phyloP scores from a whole-genome alignment of 2,329 filamentous ascomycete species.

The Colletotrichum spaethianum region DNA sequence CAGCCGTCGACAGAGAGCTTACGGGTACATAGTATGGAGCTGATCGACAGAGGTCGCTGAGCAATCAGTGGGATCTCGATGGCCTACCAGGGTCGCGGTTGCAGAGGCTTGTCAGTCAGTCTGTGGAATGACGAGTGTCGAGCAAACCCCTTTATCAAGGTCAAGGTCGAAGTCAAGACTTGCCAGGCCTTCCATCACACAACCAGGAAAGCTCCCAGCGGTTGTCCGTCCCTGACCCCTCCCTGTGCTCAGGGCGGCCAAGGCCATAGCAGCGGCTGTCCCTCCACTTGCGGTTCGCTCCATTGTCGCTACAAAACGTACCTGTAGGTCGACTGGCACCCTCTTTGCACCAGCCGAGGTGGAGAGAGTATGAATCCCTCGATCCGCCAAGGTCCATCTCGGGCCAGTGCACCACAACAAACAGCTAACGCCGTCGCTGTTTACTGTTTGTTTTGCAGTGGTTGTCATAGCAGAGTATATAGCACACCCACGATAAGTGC shows the following conservation, averaged over 20 bases:
- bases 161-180: neutral
- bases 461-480: constrained; percentile 26
- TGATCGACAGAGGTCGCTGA: constrained; percentile 19
- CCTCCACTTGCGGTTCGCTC: neutral
- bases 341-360: too few relatives aligned
- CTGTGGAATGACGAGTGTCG: constrained; percentile 2
- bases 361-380: too few relatives aligned
- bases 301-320: neutral
- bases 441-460: constrained; percentile 20
- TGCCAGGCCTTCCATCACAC: constrained; percentile 10
- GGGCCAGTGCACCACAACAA: too few relatives aligned
- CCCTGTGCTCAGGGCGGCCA: neutral
- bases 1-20: neutral
- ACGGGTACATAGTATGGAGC: constrained; percentile 24
- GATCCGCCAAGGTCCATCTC: too few relatives aligned
- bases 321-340: neutral
- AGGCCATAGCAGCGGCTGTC: constrained; percentile 11
- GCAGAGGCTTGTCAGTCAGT: neutral
- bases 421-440: neutral
- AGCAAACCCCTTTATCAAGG: neutral
- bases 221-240: neutral
- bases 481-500: neutral
- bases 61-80: constrained; percentile 29
- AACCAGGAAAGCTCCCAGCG: neutral
- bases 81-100: neutral